Evolutionary conservation across 83 land plant genomes (phyloP).

Genomic region (Diphasiastrum complanatum): DNA sequence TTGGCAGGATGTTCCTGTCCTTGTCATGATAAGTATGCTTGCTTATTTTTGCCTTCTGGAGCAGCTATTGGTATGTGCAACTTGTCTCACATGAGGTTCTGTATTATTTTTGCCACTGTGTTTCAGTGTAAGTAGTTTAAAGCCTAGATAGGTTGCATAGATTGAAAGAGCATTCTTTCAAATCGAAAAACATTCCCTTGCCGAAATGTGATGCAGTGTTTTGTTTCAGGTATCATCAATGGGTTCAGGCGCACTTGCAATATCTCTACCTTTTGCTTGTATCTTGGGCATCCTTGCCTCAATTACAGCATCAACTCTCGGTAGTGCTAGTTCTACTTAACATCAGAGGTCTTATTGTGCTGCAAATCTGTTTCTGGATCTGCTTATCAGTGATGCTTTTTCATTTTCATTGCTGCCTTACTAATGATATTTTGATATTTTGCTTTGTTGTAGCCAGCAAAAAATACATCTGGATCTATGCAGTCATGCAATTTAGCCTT

Average conservation of each 20-base stretch:
- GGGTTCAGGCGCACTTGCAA: conserved; percentile 61
- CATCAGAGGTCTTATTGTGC: not conserved
- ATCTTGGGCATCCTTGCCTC: conserved; percentile 72
- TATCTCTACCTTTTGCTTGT: conserved; percentile 71
- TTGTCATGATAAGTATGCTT: conserved; percentile 82
- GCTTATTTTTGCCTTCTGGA: conserved; percentile 85
- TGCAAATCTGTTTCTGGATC: not conserved
- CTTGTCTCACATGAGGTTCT: not conserved
- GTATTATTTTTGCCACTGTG: not conserved
- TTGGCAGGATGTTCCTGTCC: conserved; percentile 72
- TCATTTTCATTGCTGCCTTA: conserved; percentile 5
- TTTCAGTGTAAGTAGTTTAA: not conserved
- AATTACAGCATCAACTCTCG: conserved; percentile 65
- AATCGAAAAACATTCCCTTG: not conserved
- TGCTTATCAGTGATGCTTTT: conserved; percentile 2
- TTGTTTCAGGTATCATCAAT: conserved; percentile 53
- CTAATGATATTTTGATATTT: not conserved
- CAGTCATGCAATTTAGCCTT: conserved; percentile 66
- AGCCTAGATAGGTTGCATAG: not conserved
- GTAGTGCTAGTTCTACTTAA: conserved; percentile 37
- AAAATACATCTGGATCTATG: conserved; percentile 70
- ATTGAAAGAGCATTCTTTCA: not conserved
- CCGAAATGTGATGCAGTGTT: not conserved
- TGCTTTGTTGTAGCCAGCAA: conserved; percentile 59
- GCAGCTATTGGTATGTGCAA: conserved; percentile 61